Percentiles rank a stretch among this genome's conserved stretches.
These are phyloP conservation scores for Microcyclospora tardicrescens DNA, from an alignment of 2,329 filamentous ascomycete genomes.

Conservation along the genomic window DNA sequence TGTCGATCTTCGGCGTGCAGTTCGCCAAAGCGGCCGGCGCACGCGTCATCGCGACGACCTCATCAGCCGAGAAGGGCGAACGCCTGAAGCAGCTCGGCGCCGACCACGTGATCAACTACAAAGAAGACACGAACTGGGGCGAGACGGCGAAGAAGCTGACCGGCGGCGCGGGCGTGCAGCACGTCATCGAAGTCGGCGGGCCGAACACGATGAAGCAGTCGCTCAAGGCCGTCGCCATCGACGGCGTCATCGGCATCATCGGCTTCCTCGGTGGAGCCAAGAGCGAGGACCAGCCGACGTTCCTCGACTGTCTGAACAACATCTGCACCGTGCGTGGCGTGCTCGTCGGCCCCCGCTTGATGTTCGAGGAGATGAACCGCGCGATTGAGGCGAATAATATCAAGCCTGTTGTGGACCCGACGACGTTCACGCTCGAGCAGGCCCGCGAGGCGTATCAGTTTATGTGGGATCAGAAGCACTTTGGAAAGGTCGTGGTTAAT, in stretches of 20 bases:
- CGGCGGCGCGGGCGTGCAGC: slow-evolving; percentile 44
- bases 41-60: slow-evolving; percentile 45
- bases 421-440: slow-evolving; percentile 41
- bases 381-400: slow-evolving; percentile 48
- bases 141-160: slow-evolving; percentile 40
- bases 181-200: slow-evolving; percentile 55
- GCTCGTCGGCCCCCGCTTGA: slow-evolving; percentile 41
- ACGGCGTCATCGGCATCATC: slow-evolving; percentile 44
- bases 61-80: slow-evolving; percentile 36
- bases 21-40: slow-evolving; percentile 43
- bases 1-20: slow-evolving; percentile 53
- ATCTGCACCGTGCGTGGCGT: slow-evolving; percentile 46
- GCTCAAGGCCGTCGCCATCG: slow-evolving; percentile 28
- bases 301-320: slow-evolving; percentile 38
- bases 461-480: slow-evolving; percentile 36
- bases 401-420: slow-evolving; percentile 46
- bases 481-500: slow-evolving; percentile 30
- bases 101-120: slow-evolving; percentile 46
- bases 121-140: slow-evolving; percentile 40
- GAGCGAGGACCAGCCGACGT: slow-evolving; percentile 35
- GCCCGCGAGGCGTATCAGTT: slow-evolving; percentile 37
- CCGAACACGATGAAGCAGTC: slow-evolving; percentile 46
- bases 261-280: slow-evolving; percentile 43
- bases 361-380: slow-evolving; percentile 47
- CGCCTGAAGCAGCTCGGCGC: slow-evolving; percentile 41